Percentiles rank a stretch among this genome's conserved stretches.
Evolutionary conservation across 2,329 filamentous ascomycete species (phyloP).

Genomic region (Penicillium fuscoglaucum): DNA sequence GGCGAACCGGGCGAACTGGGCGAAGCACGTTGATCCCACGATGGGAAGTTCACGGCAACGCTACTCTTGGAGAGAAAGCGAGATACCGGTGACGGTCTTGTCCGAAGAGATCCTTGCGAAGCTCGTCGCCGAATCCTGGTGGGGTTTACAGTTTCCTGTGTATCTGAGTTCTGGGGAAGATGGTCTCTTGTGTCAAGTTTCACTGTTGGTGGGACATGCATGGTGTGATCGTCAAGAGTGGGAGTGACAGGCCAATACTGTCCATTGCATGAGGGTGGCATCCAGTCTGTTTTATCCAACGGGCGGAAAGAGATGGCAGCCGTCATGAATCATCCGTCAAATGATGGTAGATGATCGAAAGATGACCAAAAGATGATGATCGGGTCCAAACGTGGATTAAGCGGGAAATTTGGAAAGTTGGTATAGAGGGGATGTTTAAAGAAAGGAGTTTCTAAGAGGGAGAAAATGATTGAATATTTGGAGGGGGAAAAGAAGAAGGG

Average conservation of each 20-base stretch:
- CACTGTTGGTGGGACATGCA: constrained; percentile 29
- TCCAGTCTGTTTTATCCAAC: constrained; percentile 29
- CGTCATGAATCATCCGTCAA: constrained; percentile 18
- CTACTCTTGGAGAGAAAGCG: constrained; percentile 40
- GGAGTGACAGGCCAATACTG: constrained; percentile 25
- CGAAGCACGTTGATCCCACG: constrained; percentile 50
- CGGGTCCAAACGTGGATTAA: not conserved
- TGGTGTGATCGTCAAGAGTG: constrained; percentile 29
- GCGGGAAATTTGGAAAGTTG: constrained; percentile 10
- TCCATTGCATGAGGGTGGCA: constrained; percentile 38
- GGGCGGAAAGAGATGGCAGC: constrained; percentile 17
- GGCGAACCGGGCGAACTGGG: constrained; percentile 27
- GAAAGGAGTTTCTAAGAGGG: constrained; percentile 14
- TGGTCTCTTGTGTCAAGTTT: constrained; percentile 25
- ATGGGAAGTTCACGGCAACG: constrained; percentile 51
- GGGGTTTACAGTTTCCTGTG: constrained; percentile 18
- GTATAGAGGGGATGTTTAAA: constrained; percentile 13
- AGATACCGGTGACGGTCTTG: constrained; percentile 37
- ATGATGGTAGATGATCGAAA: not conserved
- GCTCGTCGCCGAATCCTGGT: constrained; percentile 37
- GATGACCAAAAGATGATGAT: not conserved
- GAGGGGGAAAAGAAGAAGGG: constrained; percentile 10
- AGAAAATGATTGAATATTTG: constrained; percentile 11
- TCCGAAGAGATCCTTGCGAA: constrained; percentile 38
- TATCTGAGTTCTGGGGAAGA: constrained; percentile 24